Evolutionary conservation across 2,329 filamentous ascomycete genomes (phyloP).

Genomic region (Ophiostoma sp.): DNA sequence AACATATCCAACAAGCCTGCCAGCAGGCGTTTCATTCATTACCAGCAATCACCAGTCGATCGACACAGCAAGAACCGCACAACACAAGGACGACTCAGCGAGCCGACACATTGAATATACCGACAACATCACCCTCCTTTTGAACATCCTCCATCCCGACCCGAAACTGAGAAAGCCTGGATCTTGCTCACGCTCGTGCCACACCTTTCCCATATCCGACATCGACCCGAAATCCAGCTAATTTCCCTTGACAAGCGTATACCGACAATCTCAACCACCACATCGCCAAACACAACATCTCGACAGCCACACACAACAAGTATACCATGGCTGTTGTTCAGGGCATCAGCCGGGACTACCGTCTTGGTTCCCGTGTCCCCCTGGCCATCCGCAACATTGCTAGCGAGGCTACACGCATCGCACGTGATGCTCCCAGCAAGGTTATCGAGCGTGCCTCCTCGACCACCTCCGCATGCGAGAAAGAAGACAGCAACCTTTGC

Average conservation of each 20-base stretch:
- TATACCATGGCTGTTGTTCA: conserved; percentile 24
- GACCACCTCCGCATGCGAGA: conserved; percentile 26
- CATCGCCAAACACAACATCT: background rate
- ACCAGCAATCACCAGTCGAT: conserved; percentile 1
- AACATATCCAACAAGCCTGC: conserved; percentile 38
- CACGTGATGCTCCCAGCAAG: conserved; percentile 24
- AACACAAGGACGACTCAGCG: background rate
- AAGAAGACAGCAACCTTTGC: conserved; percentile 42
- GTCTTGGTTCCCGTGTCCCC: conserved; percentile 30
- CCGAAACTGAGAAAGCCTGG: background rate
- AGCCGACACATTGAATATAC: background rate
- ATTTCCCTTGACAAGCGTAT: too few relatives aligned
- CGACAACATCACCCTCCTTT: background rate
- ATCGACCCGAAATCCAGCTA: too few relatives aligned
- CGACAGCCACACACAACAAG: background rate
- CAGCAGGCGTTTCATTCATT: conserved; percentile 56
- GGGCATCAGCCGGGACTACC: conserved; percentile 25
- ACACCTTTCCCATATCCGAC: background rate
- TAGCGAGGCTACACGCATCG: conserved; percentile 26
- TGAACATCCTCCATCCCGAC: background rate
- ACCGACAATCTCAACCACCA: background rate
- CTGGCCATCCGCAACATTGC: background rate
- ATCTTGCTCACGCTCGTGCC: conserved; percentile 6
- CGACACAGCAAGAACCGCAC: conserved; percentile 25
- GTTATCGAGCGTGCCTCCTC: conserved; percentile 27